Base-by-base conservation (phyloP, 345 rosid species). In the Moricandia moricandioides region DNA sequence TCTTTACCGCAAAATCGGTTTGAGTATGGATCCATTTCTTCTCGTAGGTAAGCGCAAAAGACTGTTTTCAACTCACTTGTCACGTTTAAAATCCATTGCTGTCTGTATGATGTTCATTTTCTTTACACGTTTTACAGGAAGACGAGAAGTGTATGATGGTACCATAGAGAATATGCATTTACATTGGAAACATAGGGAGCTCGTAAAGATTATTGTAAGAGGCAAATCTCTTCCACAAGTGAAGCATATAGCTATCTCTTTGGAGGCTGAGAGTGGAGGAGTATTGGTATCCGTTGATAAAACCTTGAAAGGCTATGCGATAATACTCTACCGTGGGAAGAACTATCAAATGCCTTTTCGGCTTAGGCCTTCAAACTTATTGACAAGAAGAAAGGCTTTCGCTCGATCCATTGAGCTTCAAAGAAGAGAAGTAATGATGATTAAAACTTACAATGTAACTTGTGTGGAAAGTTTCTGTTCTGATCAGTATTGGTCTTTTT, bases 211-310 rank as follows among this genome's bases (percentile, higher is more conserved):
- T 56, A 83, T 89, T 17, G 91, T 84, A 67, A 89, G 83, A 78
- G 81, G 90, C 51, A 86, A 84, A 78, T 83, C 68, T 69, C 75
- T 83, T 63, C 83, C 89, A 17, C 97, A 86, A 81, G 91, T 91
- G 45, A 93, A 84, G 83, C 97, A 89, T 65, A 81, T 91, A 13
- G 96, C 97, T 7, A 84, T 91, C 73, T 74, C 88, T 30, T 79
- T 89, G 79, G 97, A 93, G 82, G 93, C 97, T 45, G 98, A 93
- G 82, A 93, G 98, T 80, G 94, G 97, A 67, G 98, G 98, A 56
- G 77, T 91, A 65, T 84, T 93, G 56, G 87, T 91, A 66, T 89
- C 97, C 17, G 60, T 93, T 76, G 98, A 93, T 80, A 86, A 79
- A 80, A 89, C 91, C 65, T 74, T 83, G 66, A 85, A 91, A 85